Conservation (phyloP, 1,284 basidiomycete genomes). For the Cronartium quercuum region DNA sequence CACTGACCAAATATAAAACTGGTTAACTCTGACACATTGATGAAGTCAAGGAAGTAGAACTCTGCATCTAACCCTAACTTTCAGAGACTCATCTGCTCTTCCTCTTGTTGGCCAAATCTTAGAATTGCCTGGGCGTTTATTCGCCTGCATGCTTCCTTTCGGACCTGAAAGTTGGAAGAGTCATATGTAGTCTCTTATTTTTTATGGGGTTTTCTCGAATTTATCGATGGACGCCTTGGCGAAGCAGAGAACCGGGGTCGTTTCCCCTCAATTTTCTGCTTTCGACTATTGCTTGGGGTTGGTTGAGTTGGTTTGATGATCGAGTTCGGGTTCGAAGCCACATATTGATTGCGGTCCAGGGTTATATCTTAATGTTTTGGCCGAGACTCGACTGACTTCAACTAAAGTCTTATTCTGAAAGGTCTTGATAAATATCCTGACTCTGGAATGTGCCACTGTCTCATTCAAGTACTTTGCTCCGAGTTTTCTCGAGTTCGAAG, state of each 20-base stretch:
- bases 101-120: not conserved
- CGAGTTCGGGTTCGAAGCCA: too few relatives aligned
- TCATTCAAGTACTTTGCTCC: not conserved
- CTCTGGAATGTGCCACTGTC: not conserved
- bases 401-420: not conserved
- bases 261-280: not conserved
- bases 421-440: slow-evolving; percentile 2
- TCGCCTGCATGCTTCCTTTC: not conserved
- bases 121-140: not conserved
- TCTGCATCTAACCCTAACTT: slow-evolving; percentile 3
- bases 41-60: not conserved
- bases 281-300: not conserved
- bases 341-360: too few relatives aligned
- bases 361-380: not conserved
- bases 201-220: not conserved
- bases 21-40: not conserved
- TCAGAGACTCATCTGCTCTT: not conserved
- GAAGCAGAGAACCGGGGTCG: not conserved
- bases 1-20: not conserved
- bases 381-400: not conserved
- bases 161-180: not conserved
- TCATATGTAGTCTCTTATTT: not conserved
- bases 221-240: too few relatives aligned
- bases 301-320: too few relatives aligned
- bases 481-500: not conserved